Evolutionary conservation across 805 yeast species (phyloP).

Genomic region (Tanozyma kutaoensis): DNA sequence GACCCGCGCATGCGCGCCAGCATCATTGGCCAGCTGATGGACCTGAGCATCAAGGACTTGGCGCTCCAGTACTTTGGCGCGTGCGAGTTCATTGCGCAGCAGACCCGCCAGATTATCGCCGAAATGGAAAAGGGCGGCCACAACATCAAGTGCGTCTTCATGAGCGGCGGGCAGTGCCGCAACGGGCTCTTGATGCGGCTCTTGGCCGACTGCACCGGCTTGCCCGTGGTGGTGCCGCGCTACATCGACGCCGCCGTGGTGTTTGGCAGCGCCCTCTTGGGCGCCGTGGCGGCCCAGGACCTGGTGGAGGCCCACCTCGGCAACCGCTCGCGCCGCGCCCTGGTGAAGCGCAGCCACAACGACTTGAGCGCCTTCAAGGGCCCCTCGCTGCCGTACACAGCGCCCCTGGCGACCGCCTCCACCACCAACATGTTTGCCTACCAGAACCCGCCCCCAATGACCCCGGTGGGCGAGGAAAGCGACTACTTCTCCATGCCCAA

Average conservation of each 20-base stretch:
- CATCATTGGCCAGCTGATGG: conserved; percentile 89
- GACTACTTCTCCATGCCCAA: conserved; percentile 25
- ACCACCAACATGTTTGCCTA: conserved; percentile 42
- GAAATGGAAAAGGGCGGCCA: conserved; percentile 78
- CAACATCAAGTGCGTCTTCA: conserved; percentile 56
- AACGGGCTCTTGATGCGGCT: conserved; percentile 81
- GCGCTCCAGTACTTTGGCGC: conserved; percentile 86
- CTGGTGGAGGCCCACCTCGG: conserved; percentile 27
- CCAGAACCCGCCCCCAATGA: conserved; percentile 19
- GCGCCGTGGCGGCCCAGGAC: conserved; percentile 83
- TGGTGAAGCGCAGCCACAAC: conserved; percentile 18
- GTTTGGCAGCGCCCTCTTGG: conserved; percentile 87
- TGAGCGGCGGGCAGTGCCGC: conserved; percentile 96
- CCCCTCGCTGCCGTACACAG: conserved; percentile 62
- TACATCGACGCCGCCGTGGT: conserved; percentile 97
- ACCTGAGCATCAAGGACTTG: conserved; percentile 67
- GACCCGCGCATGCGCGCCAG: conserved; percentile 89
- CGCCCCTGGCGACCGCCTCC: conserved; percentile 68
- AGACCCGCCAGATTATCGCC: conserved; percentile 89
- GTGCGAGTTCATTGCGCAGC: conserved; percentile 95
- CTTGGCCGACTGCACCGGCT: conserved; percentile 84
- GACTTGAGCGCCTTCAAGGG: conserved; percentile 12
- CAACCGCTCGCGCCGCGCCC: conserved; percentile 23
- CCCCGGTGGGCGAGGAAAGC: conserved; percentile 21
- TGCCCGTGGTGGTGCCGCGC: conserved; percentile 85